phyloP scores from a whole-genome alignment of 257 asterid species.

The Dorcoceras hygrometricum region DNA sequence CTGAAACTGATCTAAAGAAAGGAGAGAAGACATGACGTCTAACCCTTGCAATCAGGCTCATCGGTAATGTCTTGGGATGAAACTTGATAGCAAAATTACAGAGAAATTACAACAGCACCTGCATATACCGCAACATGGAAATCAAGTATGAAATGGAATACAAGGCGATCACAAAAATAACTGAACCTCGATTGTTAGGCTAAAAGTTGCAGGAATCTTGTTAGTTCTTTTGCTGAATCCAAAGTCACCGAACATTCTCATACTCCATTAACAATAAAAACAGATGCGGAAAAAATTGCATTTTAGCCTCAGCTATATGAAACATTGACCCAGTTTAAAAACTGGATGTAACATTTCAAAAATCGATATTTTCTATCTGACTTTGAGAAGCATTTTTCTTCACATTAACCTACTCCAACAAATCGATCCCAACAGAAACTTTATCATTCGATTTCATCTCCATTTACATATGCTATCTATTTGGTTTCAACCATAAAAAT shows the following conservation, averaged over 20 bases:
- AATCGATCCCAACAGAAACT: too few species aligned
- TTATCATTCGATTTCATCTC: too few species aligned
- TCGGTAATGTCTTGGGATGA: conserved; percentile 19
- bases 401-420: too few species aligned
- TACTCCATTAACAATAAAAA: too few species aligned
- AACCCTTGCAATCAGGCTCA: conserved; percentile 60
- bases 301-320: background rate
- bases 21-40: conserved; percentile 37
- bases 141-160: conserved; percentile 5
- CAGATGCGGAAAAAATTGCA: background rate
- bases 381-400: too few species aligned
- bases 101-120: conserved; percentile 21
- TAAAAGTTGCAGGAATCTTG: background rate
- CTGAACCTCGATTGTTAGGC: background rate
- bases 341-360: too few species aligned
- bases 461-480: too few species aligned
- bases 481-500: too few species aligned
- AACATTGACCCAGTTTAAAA: too few species aligned
- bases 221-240: conserved; percentile 1
- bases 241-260: background rate
- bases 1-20: conserved; percentile 20
- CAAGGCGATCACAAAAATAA: background rate
- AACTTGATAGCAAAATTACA: conserved; percentile 11
- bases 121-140: background rate
- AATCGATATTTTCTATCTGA: too few species aligned